These are phyloP conservation scores for Paraurostyla sp. DNA, from an alignment of 73 alveolate genomes.

Conservation along the genomic window DNA sequence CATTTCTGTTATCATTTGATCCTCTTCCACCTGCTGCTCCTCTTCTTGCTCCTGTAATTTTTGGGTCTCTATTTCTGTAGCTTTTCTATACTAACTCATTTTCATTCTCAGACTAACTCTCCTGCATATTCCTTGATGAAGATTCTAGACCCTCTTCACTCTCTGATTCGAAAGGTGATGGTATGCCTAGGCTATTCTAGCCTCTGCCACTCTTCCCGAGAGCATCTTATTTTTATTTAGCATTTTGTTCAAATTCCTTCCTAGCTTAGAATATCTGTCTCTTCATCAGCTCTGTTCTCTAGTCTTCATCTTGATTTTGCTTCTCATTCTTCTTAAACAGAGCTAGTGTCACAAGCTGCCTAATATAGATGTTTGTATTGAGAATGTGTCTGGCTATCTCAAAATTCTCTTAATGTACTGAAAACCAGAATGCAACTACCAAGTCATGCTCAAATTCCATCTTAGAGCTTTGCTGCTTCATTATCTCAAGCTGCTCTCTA, in stretches of 20 bases:
- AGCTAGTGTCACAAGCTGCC: conserved; percentile 44
- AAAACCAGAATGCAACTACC: conserved; percentile 49
- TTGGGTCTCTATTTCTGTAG: neutral
- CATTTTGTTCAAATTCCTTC: neutral
- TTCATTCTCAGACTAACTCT: neutral
- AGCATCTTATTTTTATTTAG: neutral
- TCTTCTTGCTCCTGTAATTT: neutral
- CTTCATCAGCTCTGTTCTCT: neutral
- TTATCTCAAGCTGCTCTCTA: conserved; percentile 1
- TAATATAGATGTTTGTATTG: neutral
- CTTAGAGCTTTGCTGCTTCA: neutral
- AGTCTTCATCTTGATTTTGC: neutral
- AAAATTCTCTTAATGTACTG: conserved; percentile 46
- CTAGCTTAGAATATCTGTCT: conserved; percentile 6
- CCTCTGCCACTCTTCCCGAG: neutral
- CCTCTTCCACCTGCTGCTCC: neutral
- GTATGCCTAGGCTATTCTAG: neutral
- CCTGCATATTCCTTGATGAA: conserved; percentile 1
- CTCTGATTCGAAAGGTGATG: conserved; percentile 16
- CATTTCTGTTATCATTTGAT: neutral
- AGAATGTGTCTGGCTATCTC: conserved; percentile 39
- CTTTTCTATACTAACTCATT: neutral
- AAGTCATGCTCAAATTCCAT: conserved; percentile 42
- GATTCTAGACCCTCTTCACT: conserved; percentile 6
- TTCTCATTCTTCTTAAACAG: conserved; percentile 19